Conservation (phyloP, 768 basidiomycete genomes). For the Multifurca ochricompacta region DNA sequence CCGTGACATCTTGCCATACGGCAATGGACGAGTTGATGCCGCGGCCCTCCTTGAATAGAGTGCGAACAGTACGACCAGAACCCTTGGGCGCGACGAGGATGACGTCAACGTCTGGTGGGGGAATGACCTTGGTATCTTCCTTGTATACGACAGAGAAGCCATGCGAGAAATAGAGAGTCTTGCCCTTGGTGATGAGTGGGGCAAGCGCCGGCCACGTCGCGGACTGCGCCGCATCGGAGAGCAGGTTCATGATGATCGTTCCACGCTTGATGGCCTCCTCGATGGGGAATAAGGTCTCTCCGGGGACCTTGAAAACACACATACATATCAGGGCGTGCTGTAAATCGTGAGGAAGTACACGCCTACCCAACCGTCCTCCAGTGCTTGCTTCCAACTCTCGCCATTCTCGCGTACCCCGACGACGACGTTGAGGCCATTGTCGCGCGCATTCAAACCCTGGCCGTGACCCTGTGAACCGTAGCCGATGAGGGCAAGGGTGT, state of each 20-base stretch:
- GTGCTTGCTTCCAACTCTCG: conserved; percentile 93
- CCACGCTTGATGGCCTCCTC: conserved; percentile 94
- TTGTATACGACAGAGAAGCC: conserved; percentile 99
- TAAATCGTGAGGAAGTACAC: not conserved
- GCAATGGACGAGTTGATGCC: conserved; percentile 95
- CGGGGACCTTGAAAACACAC: conserved; percentile 57
- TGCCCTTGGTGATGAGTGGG: conserved; percentile 97
- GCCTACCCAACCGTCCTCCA: conserved; percentile 91
- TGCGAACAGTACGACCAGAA: conserved; percentile 96
- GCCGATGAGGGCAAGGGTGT: conserved; percentile 97
- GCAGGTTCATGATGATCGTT: conserved; percentile 99
- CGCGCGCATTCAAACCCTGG: conserved; percentile 96
- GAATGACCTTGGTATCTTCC: conserved; percentile 90
- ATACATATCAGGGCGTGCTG: not conserved
- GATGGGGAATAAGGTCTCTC: conserved; percentile 96
- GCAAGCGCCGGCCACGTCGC: conserved; percentile 85
- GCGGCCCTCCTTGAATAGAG: conserved; percentile 99
- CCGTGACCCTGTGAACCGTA: conserved; percentile 99
- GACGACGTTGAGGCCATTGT: conserved; percentile 97
- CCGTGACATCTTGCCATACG: conserved; percentile 96
- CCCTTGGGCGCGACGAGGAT: conserved; percentile 99
- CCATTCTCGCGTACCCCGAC: conserved; percentile 97
- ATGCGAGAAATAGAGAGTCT: conserved; percentile 99
- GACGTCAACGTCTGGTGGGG: conserved; percentile 92
- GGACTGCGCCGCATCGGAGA: conserved; percentile 98